These are phyloP conservation scores for Nemania abortiva DNA, from an alignment of 2,329 filamentous ascomycete species.

Conservation along the genomic window DNA sequence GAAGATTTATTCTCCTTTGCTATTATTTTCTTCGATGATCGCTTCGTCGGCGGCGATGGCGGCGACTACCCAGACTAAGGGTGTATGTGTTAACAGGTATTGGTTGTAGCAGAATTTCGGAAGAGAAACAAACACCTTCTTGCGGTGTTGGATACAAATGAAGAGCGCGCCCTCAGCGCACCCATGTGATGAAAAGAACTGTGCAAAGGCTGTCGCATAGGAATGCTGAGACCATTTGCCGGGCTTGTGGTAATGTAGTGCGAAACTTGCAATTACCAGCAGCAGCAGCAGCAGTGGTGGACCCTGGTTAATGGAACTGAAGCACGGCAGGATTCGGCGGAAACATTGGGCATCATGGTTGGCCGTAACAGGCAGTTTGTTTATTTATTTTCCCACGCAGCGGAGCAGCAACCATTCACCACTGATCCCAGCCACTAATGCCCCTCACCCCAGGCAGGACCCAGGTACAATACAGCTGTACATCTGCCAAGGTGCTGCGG, in stretches of 20 bases:
- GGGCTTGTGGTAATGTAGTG: slow-evolving; percentile 27
- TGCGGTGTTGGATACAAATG: slow-evolving; percentile 17
- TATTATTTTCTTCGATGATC: not conserved
- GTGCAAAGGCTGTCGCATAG: slow-evolving; percentile 37
- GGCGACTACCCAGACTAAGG: not conserved
- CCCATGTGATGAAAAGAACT: slow-evolving; percentile 43
- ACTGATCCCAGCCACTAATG: slow-evolving; percentile 33
- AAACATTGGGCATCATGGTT: slow-evolving; percentile 38
- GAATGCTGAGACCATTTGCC: slow-evolving; percentile 35
- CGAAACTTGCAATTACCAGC: slow-evolving; percentile 28
- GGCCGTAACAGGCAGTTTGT: slow-evolving; percentile 54
- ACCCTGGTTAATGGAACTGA: slow-evolving; percentile 36
- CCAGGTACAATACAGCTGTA: not conserved
- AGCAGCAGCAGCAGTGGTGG: slow-evolving; percentile 12
- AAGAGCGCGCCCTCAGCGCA: slow-evolving; percentile 46
- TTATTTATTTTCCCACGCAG: slow-evolving; percentile 51
- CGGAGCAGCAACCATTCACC: slow-evolving; percentile 40
- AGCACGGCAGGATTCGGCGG: slow-evolving; percentile 13
- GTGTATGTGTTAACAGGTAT: slow-evolving; percentile 10
- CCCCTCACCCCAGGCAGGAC: slow-evolving; percentile 38
- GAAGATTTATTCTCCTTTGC: not conserved
- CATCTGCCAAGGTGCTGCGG: not conserved
- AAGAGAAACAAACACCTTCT: slow-evolving; percentile 24
- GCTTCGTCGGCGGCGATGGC: not conserved
- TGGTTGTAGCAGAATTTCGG: slow-evolving; percentile 3